Evolutionary conservation across 2,329 filamentous ascomycete genomes (phyloP).

Genomic region (Exophiala spinifera): DNA sequence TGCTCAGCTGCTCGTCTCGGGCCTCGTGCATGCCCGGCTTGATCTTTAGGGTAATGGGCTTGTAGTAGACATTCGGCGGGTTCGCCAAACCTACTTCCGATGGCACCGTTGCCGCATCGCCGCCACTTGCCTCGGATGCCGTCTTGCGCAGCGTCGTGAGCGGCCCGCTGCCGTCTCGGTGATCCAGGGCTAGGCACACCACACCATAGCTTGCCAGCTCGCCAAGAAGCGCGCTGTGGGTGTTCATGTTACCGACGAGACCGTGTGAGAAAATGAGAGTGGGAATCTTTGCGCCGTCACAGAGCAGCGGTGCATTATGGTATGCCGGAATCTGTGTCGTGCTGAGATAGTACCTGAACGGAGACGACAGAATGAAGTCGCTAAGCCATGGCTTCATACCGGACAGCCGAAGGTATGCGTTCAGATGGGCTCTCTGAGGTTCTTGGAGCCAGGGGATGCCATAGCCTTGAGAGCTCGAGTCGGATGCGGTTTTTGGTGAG

Average conservation of each 20-base stretch:
- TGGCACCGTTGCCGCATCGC: slow-evolving; percentile 36
- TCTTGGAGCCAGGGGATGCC: slow-evolving; percentile 71
- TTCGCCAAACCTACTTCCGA: neutral
- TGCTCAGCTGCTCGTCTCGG: slow-evolving; percentile 68
- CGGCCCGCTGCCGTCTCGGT: slow-evolving; percentile 75
- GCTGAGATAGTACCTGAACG: slow-evolving; percentile 22
- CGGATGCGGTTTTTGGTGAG: slow-evolving; percentile 18
- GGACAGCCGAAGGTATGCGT: slow-evolving; percentile 69
- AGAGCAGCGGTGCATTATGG: slow-evolving; percentile 54
- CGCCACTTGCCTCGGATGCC: slow-evolving; percentile 5
- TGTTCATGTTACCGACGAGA: slow-evolving; percentile 73
- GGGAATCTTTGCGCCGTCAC: slow-evolving; percentile 63
- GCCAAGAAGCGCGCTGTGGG: slow-evolving; percentile 80
- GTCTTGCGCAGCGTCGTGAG: slow-evolving; percentile 63
- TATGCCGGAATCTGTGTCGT: slow-evolving; percentile 29
- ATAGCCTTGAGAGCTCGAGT: slow-evolving; percentile 32
- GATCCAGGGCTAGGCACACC: slow-evolving; percentile 76
- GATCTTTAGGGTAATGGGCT: slow-evolving; percentile 57
- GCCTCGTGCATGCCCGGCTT: slow-evolving; percentile 62
- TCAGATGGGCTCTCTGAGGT: slow-evolving; percentile 70
- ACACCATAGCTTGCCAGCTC: slow-evolving; percentile 77
- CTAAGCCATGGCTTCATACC: slow-evolving; percentile 5
- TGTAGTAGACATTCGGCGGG: slow-evolving; percentile 40
- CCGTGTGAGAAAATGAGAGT: slow-evolving; percentile 85
- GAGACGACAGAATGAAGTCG: slow-evolving; percentile 37